Evolutionary conservation across 108 stramenopile genomes (phyloP).

Genomic region (Skeletonema menzelii): DNA sequence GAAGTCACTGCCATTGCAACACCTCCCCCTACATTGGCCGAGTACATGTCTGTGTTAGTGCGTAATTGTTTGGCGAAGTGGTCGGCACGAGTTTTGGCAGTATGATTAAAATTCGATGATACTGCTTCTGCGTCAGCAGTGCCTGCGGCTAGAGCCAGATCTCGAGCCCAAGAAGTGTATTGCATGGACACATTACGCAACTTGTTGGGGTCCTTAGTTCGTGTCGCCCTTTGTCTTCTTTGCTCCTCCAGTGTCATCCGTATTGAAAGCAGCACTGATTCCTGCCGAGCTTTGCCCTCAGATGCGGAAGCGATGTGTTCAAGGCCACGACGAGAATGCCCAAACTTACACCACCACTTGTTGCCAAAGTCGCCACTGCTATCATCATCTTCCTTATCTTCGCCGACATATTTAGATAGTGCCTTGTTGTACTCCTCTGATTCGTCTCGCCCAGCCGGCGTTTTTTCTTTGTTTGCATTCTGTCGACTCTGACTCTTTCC

Average conservation of each 20-base stretch:
- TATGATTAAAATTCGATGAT: conserved; percentile 53
- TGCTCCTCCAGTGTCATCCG: conserved; percentile 77
- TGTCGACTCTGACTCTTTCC: conserved; percentile 25
- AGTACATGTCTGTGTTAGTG: neutral
- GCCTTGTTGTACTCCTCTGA: conserved; percentile 27
- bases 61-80: conserved; percentile 32
- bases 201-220: conserved; percentile 76
- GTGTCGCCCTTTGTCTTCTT: conserved; percentile 58
- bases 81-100: conserved; percentile 31
- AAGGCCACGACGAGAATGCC: conserved; percentile 84
- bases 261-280: conserved; percentile 66
- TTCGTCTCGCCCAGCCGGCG: neutral
- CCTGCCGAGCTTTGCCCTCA: conserved; percentile 79
- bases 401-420: conserved; percentile 19
- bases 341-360: conserved; percentile 89
- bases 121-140: conserved; percentile 83
- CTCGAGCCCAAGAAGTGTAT: conserved; percentile 83
- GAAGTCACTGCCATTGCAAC: conserved; percentile 40
- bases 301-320: conserved; percentile 84
- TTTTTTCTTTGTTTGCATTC: neutral
- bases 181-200: conserved; percentile 68
- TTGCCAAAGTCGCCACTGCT: conserved; percentile 13
- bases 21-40: conserved; percentile 18
- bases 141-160: conserved; percentile 77
- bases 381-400: conserved; percentile 9